Conservation (phyloP, 148 eudicot genomes). For the Diospyros kaki region DNA sequence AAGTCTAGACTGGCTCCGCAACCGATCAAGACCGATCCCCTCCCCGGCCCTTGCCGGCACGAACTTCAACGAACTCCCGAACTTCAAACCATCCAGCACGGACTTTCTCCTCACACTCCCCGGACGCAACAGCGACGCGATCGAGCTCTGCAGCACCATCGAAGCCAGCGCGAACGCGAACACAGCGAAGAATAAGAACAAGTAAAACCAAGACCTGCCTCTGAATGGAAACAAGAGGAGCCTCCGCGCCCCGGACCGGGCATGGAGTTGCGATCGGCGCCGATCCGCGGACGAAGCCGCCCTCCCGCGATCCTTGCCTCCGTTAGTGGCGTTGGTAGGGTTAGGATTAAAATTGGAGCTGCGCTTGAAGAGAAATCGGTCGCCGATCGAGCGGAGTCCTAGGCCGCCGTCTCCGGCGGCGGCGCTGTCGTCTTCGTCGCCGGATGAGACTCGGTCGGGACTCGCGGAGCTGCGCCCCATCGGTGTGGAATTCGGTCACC, state of each 20-base stretch:
- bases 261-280: constrained; percentile 37
- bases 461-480: constrained; percentile 31
- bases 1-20: constrained; percentile 37
- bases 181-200: constrained; percentile 47
- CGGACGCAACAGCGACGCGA: constrained; percentile 49
- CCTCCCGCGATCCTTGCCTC: constrained; percentile 25
- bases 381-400: constrained; percentile 51
- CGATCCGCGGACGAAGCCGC: constrained; percentile 26
- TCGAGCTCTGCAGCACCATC: constrained; percentile 76
- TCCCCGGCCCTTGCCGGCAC: constrained; percentile 20
- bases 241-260: constrained; percentile 32
- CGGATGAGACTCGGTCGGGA: constrained; percentile 21
- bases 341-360: constrained; percentile 20
- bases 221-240: constrained; percentile 31
- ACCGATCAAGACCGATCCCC: constrained; percentile 38
- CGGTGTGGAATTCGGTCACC: not conserved
- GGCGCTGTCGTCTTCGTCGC: constrained; percentile 17
- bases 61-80: constrained; percentile 67
- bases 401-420: constrained; percentile 28
- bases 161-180: constrained; percentile 66
- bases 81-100: constrained; percentile 32
- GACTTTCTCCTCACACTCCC: constrained; percentile 39
- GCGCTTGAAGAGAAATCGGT: constrained; percentile 63
- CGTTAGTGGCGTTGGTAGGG: not conserved
- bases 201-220: constrained; percentile 60